These are phyloP conservation scores for Alternaria postmessia DNA, from an alignment of 2,329 filamentous ascomycete genomes.

Conservation along the genomic window DNA sequence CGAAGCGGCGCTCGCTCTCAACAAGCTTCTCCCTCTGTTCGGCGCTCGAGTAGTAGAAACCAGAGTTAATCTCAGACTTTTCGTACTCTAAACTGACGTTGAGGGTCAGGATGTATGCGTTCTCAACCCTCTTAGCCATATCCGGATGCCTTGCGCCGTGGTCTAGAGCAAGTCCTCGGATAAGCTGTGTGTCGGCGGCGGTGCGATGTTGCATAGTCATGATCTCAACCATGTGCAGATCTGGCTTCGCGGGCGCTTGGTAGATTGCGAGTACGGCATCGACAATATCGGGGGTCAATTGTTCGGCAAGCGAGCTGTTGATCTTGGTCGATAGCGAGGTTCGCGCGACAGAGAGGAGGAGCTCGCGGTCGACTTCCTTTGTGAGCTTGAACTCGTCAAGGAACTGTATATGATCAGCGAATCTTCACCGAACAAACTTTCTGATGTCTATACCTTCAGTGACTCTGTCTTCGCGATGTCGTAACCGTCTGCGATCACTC, in stretches of 20 bases:
- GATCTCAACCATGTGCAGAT: conserved; percentile 99
- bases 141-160: conserved; percentile 97
- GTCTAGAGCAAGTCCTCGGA: conserved; percentile 89
- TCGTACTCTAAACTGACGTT: conserved; percentile 99
- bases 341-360: conserved; percentile 89
- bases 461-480: conserved; percentile 95
- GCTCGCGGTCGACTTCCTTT: conserved; percentile 88
- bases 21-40: conserved; percentile 98
- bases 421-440: neutral
- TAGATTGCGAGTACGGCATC: conserved; percentile 96
- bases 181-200: conserved; percentile 94
- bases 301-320: conserved; percentile 85
- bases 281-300: conserved; percentile 93
- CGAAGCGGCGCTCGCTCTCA: conserved; percentile 93
- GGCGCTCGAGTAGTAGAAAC: conserved; percentile 97
- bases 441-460: conserved; percentile 69
- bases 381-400: conserved; percentile 92
- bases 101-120: conserved; percentile 91
- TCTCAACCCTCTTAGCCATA: conserved; percentile 96
- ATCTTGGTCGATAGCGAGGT: conserved; percentile 97
- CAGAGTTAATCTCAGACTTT: conserved; percentile 98
- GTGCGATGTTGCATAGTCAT: conserved; percentile 99
- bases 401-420: conserved; percentile 66
- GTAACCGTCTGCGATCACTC: conserved; percentile 96
- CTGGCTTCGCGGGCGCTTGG: conserved; percentile 86